Base-by-base conservation (phyloP, 805 yeast genomes). In the Candida boidinii region DNA sequence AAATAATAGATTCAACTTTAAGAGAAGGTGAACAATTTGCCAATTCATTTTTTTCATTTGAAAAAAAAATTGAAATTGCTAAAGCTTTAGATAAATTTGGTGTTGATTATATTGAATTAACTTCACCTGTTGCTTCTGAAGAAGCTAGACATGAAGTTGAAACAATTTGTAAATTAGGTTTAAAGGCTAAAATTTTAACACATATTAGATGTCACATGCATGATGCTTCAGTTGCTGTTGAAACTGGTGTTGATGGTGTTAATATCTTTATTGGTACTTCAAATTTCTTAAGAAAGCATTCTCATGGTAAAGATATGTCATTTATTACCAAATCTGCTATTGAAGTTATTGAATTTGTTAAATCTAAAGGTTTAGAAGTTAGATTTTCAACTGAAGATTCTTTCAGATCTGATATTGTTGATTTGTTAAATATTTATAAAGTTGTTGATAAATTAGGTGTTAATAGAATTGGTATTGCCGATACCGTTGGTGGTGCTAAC, bases 1-100 rank as follows among this genome's bases (percentile, higher is more conserved):
- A 72, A 53, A 53, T 72, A 25, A 72, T 72, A 37, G 79, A 72
- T 46, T 66, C 76, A 19, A 72, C 79, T 16, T 59, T 72, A 36
- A 69, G 79, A 67, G 79, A 72, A 51, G 79, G 79, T 48, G 79
- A 72, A 52, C 79, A 72, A 51, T 72, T 72, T 43, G 78, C 79
- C 46, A 72, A 72, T 44, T 70, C 79, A n/a, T 72, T 72, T 43
- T 72, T 72, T 59, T 62, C 68, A 30, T 59, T 74, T 27, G 77
- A 72, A 35, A 70, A 61, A 54, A 72, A 72, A 54, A 61, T 72
- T 29, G 70, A 70, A 51, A 72, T 72, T 26, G 79, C 79, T 40
- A 72, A 68, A 53, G 78, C 78, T 29, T 54, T 72, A 42, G 77
- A 70, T 44, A 78, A 72, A 34, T 72, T 72, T 44, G 79, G 79